Base-by-base conservation (phyloP, 2,329 filamentous ascomycete species). In the Calonectria leucothoes region DNA sequence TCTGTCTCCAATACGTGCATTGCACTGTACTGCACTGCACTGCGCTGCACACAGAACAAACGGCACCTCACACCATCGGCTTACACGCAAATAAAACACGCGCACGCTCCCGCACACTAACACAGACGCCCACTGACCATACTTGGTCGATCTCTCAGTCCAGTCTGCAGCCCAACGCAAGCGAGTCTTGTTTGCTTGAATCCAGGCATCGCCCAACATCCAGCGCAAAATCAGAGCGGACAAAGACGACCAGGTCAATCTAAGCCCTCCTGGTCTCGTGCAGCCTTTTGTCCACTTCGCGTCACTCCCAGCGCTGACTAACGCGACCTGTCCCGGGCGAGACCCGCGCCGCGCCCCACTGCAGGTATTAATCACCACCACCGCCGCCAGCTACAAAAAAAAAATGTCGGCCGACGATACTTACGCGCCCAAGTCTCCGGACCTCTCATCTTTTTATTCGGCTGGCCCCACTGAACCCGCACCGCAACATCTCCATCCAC, bases 341-440 rank as follows among this genome's bases (percentile, higher is more conserved):
- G 42, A 61, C 59, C 72, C 71, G 70, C 76, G 73, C 71, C 66
- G 75, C 68, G 65, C 63, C 74, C 78, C 78, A 80, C 75, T 68
- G 42, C 33, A 57, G 39, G 69, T 76, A 75, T 66, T 65, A 75
- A 75, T 69, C 71, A 71, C 57, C 59, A 70, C 76, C 74, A 71
- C 70, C 67, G 66, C 69, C 70, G 55, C 63, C 65, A 63, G 31
- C 68, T 70, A 75, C 69, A 74, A 75, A 77, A 79, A 79, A 79
- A 82, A 79, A 82, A 86, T 84, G 85, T 90, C 90, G 85, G 86
- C 85, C 78, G 85, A 86, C 81, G 87, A 88, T 80, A 85, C 84
- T 74, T 91, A 91, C 84, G 89, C 88, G 77, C 90, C 90, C 77
- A 89, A 88, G 82, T 91, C 89, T 79, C 90, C 90, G 81, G 89